These are phyloP conservation scores for Heritiera fomes DNA, from an alignment of 345 rosid genomes.

Conservation along the genomic window DNA sequence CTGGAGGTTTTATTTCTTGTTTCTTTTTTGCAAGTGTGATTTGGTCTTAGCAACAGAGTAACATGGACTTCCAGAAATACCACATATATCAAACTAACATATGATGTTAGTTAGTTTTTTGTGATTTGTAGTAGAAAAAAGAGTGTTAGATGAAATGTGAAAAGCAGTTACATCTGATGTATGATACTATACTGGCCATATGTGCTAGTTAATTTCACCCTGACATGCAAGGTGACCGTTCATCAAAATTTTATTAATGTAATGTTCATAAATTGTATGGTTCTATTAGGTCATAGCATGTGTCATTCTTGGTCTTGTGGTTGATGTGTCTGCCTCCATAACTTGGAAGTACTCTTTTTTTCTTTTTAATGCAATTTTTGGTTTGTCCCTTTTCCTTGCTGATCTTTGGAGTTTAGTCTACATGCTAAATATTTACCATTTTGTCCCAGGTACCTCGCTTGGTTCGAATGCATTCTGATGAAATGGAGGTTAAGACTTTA, in stretches of 20 bases:
- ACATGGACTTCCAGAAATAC: neutral
- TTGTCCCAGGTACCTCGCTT: slow-evolving; percentile 80
- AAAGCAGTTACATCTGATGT: neutral
- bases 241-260: no score
- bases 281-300: neutral
- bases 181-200: neutral
- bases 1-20: slow-evolving; percentile 6
- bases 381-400: slow-evolving; percentile 2
- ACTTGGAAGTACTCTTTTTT: neutral
- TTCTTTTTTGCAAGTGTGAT: neutral
- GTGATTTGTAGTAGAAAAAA: slow-evolving; percentile 4
- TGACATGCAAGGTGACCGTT: neutral
- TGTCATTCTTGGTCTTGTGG: neutral
- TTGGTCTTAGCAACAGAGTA: slow-evolving; percentile 1
- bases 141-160: neutral
- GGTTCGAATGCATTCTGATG: slow-evolving; percentile 96
- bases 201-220: slow-evolving; percentile 7
- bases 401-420: neutral
- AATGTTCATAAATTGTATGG: neutral
- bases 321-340: neutral
- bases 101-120: neutral
- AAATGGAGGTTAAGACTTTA: slow-evolving; percentile 78
- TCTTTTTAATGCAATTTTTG: neutral
- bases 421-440: slow-evolving; percentile 22
- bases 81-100: slow-evolving; percentile 3